phyloP scores from a whole-genome alignment of 805 yeast genomes.

The Wickerhamiella cacticola region DNA sequence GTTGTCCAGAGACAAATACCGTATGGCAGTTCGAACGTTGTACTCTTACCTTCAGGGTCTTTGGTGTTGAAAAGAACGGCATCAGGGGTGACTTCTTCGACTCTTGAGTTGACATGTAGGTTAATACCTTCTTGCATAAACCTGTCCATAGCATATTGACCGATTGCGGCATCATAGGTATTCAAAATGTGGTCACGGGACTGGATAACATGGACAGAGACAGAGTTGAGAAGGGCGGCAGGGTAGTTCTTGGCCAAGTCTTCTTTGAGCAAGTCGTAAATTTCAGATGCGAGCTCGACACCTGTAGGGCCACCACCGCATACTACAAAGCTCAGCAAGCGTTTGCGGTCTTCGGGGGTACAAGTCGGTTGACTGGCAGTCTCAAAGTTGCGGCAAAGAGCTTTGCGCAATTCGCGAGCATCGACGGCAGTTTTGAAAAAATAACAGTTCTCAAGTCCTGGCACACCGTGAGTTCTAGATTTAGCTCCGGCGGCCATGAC shows the following conservation, averaged over 20 bases:
- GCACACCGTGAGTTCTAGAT: slow-evolving; percentile 58
- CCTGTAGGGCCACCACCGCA: slow-evolving; percentile 75
- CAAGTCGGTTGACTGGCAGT: slow-evolving; percentile 56
- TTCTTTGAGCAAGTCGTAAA: slow-evolving; percentile 53
- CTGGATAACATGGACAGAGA: slow-evolving; percentile 57
- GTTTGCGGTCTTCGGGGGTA: slow-evolving; percentile 48
- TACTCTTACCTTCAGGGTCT: slow-evolving; percentile 30
- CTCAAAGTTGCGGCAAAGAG: slow-evolving; percentile 45
- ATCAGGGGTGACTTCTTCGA: slow-evolving; percentile 43
- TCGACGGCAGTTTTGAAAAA: slow-evolving; percentile 57
- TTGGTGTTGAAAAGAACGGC: slow-evolving; percentile 47
- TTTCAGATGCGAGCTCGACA: slow-evolving; percentile 62
- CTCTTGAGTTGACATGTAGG: slow-evolving; percentile 52
- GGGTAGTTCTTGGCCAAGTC: slow-evolving; percentile 49
- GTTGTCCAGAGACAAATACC: slow-evolving; percentile 69
- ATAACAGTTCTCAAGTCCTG: slow-evolving; percentile 50
- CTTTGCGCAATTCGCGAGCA: slow-evolving; percentile 44
- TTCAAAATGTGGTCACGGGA: slow-evolving; percentile 55
- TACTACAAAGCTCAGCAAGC: slow-evolving; percentile 48
- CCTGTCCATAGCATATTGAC: slow-evolving; percentile 52
- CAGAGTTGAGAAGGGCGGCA: slow-evolving; percentile 45
- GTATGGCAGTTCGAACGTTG: slow-evolving; percentile 41
- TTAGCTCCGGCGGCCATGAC: slow-evolving; percentile 60
- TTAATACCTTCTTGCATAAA: slow-evolving; percentile 53
- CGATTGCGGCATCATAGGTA: slow-evolving; percentile 53